Conservation (phyloP, 140 eudicot species). For the Cichorium intybus region DNA sequence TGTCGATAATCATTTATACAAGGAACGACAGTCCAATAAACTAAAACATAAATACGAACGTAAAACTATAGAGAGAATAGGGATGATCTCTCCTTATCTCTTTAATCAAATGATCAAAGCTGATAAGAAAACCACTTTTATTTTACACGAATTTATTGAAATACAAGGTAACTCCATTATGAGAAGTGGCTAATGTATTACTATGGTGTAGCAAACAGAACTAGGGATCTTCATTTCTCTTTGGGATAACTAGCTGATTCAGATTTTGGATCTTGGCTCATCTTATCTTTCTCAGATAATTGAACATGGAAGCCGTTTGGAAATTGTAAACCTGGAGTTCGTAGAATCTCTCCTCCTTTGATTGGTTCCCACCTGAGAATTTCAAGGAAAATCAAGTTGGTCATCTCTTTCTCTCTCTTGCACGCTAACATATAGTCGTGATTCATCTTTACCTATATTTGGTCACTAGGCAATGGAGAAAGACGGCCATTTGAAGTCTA, state of each 20-base stretch:
- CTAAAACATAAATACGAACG: not conserved
- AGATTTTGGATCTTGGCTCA: not conserved
- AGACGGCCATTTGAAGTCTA: constrained; percentile 72
- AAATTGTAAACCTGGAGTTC: constrained; percentile 75
- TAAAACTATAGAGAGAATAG: not conserved
- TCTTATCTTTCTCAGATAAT: constrained; percentile 31
- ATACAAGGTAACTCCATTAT: not conserved
- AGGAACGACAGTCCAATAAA: not conserved
- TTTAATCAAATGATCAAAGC: constrained; percentile 8
- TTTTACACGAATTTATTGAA: no score
- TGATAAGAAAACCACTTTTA: not conserved
- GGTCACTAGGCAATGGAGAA: constrained; percentile 71
- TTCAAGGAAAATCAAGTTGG: constrained; percentile 16
- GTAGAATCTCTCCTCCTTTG: constrained; percentile 62
- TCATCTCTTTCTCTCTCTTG: not conserved
- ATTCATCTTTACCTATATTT: constrained; percentile 54
- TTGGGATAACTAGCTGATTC: constrained; percentile 2
- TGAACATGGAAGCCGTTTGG: constrained; percentile 62
- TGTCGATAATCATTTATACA: not conserved
- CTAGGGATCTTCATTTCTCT: constrained; percentile 9
- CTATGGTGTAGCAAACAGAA: not conserved
- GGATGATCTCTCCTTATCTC: not conserved
- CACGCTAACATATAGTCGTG: not conserved
- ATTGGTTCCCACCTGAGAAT: constrained; percentile 51
- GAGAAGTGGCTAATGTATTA: not conserved